Evolutionary conservation across 371 early-diverging fungal genomes (phyloP), one percentile per base, ranked within the genome.

Genomic region (Rhizopus delemar): DNA sequence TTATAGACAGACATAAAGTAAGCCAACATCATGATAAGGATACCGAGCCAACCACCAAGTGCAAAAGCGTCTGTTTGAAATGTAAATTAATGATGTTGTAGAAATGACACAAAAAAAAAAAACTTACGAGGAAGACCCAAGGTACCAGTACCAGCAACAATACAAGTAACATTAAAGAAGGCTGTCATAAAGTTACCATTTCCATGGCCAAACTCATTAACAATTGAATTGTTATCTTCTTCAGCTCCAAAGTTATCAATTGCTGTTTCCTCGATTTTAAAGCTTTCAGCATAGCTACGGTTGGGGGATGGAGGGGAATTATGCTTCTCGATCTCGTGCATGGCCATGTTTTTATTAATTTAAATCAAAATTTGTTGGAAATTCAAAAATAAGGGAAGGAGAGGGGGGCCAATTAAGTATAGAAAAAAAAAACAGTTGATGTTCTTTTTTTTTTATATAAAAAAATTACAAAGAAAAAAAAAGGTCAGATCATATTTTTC

Each of bases 61-160:
- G 69, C 70, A 58, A 74, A 74, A 16, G 53, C 54, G 29, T 39
- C 46, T 39, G 31, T 41, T 8, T n/a, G 22, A 39, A 3, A 50
- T 39, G 31, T 43, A 15, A 43, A 5, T 43, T 43, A 15, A 5
- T 43, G 5, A n/a, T 43, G 5, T 43, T 43, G 5, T 43, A 15
- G 5, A 13, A 13, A 5, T 43, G 36, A 36, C 22, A 22, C 22
- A 22, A 22, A 22, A 0, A 35, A 45, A 32, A 72, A 80, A n/a
- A 93, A 72, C 3, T 71, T 71, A 28, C 63, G 52, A 15, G 77
- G 77, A 7, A 95, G 80, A 65, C 93, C 93, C 4, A 94, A 74
- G 28, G 93, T 87, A 53, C 95, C 95, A 12, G 91, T 89, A 36
- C 95, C 95, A 5, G 92, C 92, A 16, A 91, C 85, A n/a, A 93